Conservation (phyloP, 164 flowering plant genomes). For the Santalum album region DNA sequence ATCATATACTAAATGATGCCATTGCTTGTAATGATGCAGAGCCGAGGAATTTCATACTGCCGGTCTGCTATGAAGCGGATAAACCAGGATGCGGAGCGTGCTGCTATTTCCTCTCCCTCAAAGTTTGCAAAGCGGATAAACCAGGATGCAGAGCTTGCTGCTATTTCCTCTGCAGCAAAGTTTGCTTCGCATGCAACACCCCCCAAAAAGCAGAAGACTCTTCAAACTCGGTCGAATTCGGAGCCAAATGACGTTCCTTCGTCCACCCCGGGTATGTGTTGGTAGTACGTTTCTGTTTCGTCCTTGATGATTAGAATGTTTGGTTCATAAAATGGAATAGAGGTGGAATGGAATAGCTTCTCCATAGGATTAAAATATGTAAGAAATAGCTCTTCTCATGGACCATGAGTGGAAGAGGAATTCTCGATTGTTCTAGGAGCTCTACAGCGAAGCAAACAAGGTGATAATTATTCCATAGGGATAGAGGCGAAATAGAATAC, state of each 20-base stretch:
- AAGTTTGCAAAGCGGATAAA: slow-evolving; percentile 23
- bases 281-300: no score
- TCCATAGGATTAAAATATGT: no score
- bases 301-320: no score
- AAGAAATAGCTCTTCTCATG: no score
- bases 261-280: not conserved
- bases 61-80: slow-evolving; percentile 24
- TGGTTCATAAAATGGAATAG: no score
- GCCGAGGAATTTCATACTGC: slow-evolving; percentile 39
- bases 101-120: slow-evolving; percentile 13
- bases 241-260: slow-evolving; percentile 9
- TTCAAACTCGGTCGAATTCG: slow-evolving; percentile 10
- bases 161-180: slow-evolving; percentile 17
- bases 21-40: slow-evolving; percentile 27
- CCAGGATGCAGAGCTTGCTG: slow-evolving; percentile 8
- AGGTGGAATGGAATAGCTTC: no score
- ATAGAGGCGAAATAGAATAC: no score
- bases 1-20: not conserved
- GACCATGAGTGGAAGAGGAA: no score
- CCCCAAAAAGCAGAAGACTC: slow-evolving; percentile 27
- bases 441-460: no score
- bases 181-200: slow-evolving; percentile 3
- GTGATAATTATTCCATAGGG: no score
- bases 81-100: slow-evolving; percentile 8
- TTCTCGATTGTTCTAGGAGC: no score